Evolutionary conservation across 2,329 filamentous ascomycete genomes (phyloP), one percentile per base, ranked within the genome.

Genomic region (Clonostachys byssicola): DNA sequence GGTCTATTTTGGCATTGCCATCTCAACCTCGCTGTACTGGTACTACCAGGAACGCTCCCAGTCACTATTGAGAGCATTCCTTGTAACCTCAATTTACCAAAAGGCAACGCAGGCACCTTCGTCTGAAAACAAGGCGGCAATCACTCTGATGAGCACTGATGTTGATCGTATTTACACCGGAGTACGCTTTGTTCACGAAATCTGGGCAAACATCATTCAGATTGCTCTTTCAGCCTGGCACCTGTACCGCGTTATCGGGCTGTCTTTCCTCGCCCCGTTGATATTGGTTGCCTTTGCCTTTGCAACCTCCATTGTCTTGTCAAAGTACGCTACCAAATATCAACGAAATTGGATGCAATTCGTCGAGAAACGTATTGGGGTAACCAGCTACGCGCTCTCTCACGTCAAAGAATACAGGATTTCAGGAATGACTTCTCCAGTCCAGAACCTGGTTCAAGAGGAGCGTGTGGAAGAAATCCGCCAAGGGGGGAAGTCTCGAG

Each of bases 181-280:
- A 1, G 56, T 64, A 5, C 47, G 54, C 5, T 52, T 47, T 2
- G 47, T 72, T 30, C 74, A 75, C 41, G 66, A 73, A 20, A 48
- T 67, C 5, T 74, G 70, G 71, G 66, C 62, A 0, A 65, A 57
- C 39, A 45, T 61, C 1, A 49, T 76, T 2, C 67, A 78, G 50
- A 64, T 73, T 5, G 66, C 55, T 5, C 46, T 79, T 2, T 70
- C 69, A 0, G 67, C 69, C 43, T 80, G 66, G 56, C 61, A 80
- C 0, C 60, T 81, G 1, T 60, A 77, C 16, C 54, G 53, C 5
- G 65, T 76, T 41, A 53, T 81, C 1, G 75, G 77, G 0, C 58
- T 63, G 1, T 73, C 74, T 0, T 80, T 74, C 38, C 56, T 70
- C 0, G 69, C 72, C 0, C 75, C 77, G 0, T 62, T 81, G 6